Percentiles rank a stretch among this genome's conserved stretches.
These are phyloP conservation scores for Globisporangium irregulare DNA, from an alignment of 352 stramenopile species.

Conservation along the genomic window DNA sequence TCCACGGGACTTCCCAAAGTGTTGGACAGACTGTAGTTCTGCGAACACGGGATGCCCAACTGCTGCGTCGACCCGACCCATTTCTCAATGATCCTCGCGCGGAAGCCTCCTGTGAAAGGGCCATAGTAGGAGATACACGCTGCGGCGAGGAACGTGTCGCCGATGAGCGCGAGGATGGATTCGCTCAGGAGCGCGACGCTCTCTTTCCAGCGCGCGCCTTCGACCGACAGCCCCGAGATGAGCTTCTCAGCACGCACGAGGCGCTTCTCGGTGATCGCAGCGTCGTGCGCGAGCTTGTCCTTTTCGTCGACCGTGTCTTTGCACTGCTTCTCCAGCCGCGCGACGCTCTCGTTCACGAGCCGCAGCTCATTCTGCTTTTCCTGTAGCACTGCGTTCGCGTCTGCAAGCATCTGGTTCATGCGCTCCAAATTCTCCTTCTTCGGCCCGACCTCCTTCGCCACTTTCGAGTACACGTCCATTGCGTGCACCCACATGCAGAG, in stretches of 20 bases:
- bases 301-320: conserved; percentile 91
- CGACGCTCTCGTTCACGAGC: conserved; percentile 89
- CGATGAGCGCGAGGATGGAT: conserved; percentile 84
- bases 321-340: conserved; percentile 86
- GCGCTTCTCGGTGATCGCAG: conserved; percentile 84
- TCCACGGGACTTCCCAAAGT: conserved; percentile 89
- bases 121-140: conserved; percentile 94
- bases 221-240: conserved; percentile 86
- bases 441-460: conserved; percentile 92
- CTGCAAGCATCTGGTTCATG: conserved; percentile 89
- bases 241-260: conserved; percentile 90
- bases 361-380: conserved; percentile 89
- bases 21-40: conserved; percentile 62
- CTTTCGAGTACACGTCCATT: conserved; percentile 95
- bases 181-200: conserved; percentile 74
- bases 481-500: conserved; percentile 89
- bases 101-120: conserved; percentile 89
- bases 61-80: conserved; percentile 72
- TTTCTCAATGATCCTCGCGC: conserved; percentile 64
- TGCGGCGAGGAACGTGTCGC: conserved; percentile 91
- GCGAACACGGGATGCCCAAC: conserved; percentile 69
- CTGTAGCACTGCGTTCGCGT: conserved; percentile 83
- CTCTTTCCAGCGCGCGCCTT: conserved; percentile 92
- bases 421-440: conserved; percentile 90
- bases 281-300: conserved; percentile 85